Conservation (phyloP, 192 early-diverging fungal species). For the Piromyces sp. region DNA sequence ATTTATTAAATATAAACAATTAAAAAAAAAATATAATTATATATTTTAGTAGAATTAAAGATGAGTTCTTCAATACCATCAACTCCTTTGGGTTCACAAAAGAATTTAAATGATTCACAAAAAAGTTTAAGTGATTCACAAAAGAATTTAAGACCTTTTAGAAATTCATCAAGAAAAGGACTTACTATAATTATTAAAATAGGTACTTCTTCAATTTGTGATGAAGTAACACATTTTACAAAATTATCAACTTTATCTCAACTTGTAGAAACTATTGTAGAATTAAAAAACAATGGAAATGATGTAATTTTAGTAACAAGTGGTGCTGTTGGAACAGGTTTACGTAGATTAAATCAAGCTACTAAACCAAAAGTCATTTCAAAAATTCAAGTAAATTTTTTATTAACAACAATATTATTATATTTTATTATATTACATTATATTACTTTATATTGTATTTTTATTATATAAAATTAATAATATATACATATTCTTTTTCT, state of each 20-base stretch:
- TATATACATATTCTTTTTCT: not conserved
- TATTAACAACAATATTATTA: no score
- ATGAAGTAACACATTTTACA: slow-evolving; percentile 75
- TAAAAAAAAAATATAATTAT: no score
- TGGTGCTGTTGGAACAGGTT: slow-evolving; percentile 84
- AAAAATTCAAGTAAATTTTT: slow-evolving; percentile 49
- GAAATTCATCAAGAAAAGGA: not conserved
- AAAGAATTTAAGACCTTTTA: not conserved
- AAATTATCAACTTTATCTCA: slow-evolving; percentile 71
- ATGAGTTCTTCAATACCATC: not conserved
- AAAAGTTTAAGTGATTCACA: not conserved
- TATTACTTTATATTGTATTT: no score
- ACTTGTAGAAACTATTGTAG: slow-evolving; percentile 83
- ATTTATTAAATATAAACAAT: no score
- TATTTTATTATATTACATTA: no score
- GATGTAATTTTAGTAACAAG: slow-evolving; percentile 77
- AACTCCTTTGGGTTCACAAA: not conserved
- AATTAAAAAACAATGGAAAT: slow-evolving; percentile 61
- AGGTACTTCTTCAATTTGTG: slow-evolving; percentile 91
- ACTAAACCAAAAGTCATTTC: slow-evolving; percentile 71
- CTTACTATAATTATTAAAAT: slow-evolving; percentile 75
- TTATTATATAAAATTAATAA: no score
- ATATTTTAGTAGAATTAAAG: no score
- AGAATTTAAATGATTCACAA: no score
- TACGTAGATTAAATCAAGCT: slow-evolving; percentile 57